Evolutionary conservation across 164 flowering plant species (phyloP).

Genomic region (Malania oleifera): DNA sequence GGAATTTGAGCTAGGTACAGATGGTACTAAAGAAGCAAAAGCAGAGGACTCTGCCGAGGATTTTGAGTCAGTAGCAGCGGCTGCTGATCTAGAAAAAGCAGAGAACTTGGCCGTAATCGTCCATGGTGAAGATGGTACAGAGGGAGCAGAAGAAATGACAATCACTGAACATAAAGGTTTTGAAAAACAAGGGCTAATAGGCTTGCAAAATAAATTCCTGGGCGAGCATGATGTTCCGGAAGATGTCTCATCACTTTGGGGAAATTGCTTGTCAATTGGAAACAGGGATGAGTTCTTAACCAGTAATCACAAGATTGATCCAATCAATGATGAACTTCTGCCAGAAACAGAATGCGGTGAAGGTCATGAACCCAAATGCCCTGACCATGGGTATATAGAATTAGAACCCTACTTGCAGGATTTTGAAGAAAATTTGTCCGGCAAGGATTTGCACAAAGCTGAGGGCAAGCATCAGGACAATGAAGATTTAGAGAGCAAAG

Average conservation of each 20-base stretch:
- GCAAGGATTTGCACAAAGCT: neutral
- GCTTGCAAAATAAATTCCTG: neutral
- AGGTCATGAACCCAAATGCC: neutral
- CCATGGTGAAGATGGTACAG: neutral
- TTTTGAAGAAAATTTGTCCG: neutral
- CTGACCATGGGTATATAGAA: slow-evolving; percentile 36
- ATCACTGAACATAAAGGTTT: neutral
- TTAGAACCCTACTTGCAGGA: slow-evolving; percentile 8
- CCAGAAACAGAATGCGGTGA: neutral
- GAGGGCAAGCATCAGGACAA: slow-evolving; percentile 1
- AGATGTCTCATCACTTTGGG: neutral
- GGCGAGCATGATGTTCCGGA: slow-evolving; percentile 4
- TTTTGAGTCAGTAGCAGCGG: neutral
- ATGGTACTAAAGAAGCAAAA: neutral
- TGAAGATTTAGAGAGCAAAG: slow-evolving; percentile 1
- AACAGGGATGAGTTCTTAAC: too few species aligned
- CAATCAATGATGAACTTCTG: neutral
- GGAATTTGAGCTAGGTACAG: neutral
- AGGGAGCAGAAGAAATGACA: neutral
- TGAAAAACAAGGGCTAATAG: neutral
- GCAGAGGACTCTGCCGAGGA: neutral
- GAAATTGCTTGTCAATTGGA: too few species aligned
- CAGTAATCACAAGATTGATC: neutral
- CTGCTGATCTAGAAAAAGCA: slow-evolving; percentile 5
- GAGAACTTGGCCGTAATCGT: slow-evolving; percentile 9